Evolutionary conservation across 306 rosid genomes (phyloP).

Genomic region (Rubus parviflorus): DNA sequence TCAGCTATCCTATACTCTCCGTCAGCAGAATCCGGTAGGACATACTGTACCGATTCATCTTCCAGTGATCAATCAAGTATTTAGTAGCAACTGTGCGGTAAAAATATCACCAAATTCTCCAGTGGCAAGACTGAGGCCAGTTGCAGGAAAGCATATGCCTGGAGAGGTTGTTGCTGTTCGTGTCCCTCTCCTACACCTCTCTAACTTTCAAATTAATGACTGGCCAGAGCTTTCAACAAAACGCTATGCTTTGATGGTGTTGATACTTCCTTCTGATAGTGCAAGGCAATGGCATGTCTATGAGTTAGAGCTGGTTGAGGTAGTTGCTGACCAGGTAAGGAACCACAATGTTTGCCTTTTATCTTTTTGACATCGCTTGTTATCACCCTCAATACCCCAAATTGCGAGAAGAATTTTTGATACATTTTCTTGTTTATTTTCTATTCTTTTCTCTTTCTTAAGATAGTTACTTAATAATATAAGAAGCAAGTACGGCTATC

Average conservation of each 20-base stretch:
- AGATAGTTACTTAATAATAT: background rate
- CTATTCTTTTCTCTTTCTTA: background rate
- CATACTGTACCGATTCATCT: constrained; percentile 89
- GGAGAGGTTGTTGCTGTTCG: constrained; percentile 97
- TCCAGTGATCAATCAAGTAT: constrained; percentile 85
- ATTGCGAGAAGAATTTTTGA: background rate
- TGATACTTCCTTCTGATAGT: constrained; percentile 93
- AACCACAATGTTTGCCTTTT: constrained; percentile 19
- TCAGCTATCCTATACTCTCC: constrained; percentile 90
- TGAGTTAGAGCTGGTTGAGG: constrained; percentile 96
- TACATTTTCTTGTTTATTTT: background rate
- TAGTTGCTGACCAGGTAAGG: constrained; percentile 92
- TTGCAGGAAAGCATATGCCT: constrained; percentile 58
- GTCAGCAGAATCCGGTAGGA: constrained; percentile 91
- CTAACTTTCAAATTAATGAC: constrained; percentile 92
- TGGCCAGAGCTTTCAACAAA: constrained; percentile 95
- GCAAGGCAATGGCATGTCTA: constrained; percentile 93
- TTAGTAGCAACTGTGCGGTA: constrained; percentile 65
- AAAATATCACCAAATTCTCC: constrained; percentile 81
- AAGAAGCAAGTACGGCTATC: no score
- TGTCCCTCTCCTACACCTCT: constrained; percentile 89
- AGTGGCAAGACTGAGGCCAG: constrained; percentile 78
- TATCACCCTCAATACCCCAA: background rate
- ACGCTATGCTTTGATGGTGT: constrained; percentile 94
- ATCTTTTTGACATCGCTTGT: background rate